These are phyloP conservation scores for Taphrina communis DNA, from an alignment of 1,139 yeast genomes.

Conservation along the genomic window DNA sequence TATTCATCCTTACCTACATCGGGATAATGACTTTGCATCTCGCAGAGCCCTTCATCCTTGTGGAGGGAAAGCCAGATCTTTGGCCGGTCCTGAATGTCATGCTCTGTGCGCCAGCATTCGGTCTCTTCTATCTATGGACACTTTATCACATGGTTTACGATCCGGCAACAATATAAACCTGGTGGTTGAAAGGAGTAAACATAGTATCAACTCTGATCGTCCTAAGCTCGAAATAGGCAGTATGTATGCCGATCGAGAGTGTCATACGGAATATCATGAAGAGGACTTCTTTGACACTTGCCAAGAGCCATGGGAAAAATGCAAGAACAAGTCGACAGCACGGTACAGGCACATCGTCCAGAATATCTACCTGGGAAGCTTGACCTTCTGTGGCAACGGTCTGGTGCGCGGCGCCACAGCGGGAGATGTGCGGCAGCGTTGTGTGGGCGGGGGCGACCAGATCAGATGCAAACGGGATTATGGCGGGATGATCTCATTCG, in stretches of 20 bases:
- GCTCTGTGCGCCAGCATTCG: conserved; percentile 76
- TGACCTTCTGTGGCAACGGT: too few relatives aligned
- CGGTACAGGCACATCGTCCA: too few relatives aligned
- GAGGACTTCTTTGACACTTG: too few relatives aligned
- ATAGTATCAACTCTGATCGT: neutral
- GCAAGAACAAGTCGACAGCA: too few relatives aligned
- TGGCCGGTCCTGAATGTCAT: conserved; percentile 80
- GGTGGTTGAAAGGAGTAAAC: neutral
- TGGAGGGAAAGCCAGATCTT: conserved; percentile 76
- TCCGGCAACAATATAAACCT: neutral
- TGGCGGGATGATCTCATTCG: conserved; percentile 28
- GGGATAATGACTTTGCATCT: conserved; percentile 62
- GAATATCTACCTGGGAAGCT: too few relatives aligned
- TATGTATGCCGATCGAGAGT: too few relatives aligned
- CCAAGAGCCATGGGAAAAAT: too few relatives aligned
- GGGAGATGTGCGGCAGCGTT: conserved; percentile 6
- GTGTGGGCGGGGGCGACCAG: conserved; percentile 17
- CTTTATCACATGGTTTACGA: conserved; percentile 12
- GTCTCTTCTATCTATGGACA: conserved; percentile 68
- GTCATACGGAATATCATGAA: too few relatives aligned
- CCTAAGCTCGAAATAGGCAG: neutral
- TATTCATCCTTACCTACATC: conserved; percentile 57
- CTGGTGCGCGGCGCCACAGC: neutral
- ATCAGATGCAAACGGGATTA: conserved; percentile 18
- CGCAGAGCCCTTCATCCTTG: conserved; percentile 58